Base-by-base conservation (phyloP, 306 rosid genomes). In the Vicia faba region DNA sequence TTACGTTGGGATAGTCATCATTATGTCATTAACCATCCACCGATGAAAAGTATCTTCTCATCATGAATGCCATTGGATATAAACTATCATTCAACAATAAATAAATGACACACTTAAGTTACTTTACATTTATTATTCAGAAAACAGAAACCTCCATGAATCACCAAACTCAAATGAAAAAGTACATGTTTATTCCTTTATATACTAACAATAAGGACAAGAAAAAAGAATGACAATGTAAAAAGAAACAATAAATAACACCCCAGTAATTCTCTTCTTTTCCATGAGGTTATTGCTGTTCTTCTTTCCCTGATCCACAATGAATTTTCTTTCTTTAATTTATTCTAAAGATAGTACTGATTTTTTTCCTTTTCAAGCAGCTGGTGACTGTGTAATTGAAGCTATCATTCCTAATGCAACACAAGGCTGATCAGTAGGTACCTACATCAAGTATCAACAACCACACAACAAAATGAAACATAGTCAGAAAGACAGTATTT, bases 391-490 rank as follows among this genome's bases (percentile, higher is more conserved):
- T 56, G 96, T 93, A 53, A 93, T 74, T 20, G 80, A 75, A 35
- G 74, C 86, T 25, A 84, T 79, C 97, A 93, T 90, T 4, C 88
- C 49, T 65, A 90, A 73, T 73, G 97, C 82, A 40, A 86, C 65
- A 71, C 96, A 93, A 0, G 99, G 95, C 33, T 93, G 96, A 72
- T 93, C 95, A 33, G 70, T 51, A 10, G 99, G 99, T 20, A 90
- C 97, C 99, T 93, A 75, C 61, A 70, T 25, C 28, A 25, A 3
- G 8, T 7, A 33, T 2, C 61, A 70, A 4, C 25, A 31, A 43
- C 12, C 48, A 69, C 68, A 76, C 8, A 61, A 61, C 45, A 49
- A 54, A 54, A 23, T 53, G 31, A 68, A 33, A 18, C 61, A 75
- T 11, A 8, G 7, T 16, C 49, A 18, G 18, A 31, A 31, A 36